These are phyloP conservation scores for Santalum album DNA, from an alignment of 164 flowering plant species.

Conservation along the genomic window DNA sequence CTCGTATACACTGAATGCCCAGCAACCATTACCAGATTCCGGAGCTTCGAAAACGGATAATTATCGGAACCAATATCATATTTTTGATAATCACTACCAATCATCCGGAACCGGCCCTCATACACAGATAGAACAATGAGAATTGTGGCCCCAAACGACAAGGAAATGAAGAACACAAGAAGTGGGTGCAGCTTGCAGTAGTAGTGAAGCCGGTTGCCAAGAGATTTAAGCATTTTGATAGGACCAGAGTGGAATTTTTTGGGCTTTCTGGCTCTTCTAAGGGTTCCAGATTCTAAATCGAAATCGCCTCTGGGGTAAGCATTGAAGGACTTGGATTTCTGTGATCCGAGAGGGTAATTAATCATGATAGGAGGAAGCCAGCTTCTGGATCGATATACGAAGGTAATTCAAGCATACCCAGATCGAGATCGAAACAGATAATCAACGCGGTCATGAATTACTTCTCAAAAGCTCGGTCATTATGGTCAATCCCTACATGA, in stretches of 20 bases:
- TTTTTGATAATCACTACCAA: slow-evolving; percentile 16
- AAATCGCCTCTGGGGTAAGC: slow-evolving; percentile 67
- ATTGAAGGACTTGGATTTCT: slow-evolving; percentile 61
- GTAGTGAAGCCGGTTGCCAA: slow-evolving; percentile 41
- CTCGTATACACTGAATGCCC: slow-evolving; percentile 95
- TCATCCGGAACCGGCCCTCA: slow-evolving; percentile 29
- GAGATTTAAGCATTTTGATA: slow-evolving; percentile 46
- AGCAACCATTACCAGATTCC: slow-evolving; percentile 94
- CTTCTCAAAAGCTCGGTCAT: too few species aligned
- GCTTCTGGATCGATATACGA: slow-evolving; percentile 1
- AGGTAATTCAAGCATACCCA: slow-evolving; percentile 17
- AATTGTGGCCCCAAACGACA: slow-evolving; percentile 52
- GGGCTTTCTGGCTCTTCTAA: slow-evolving; percentile 39
- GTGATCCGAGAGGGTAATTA: slow-evolving; percentile 35
- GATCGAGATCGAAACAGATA: slow-evolving; percentile 4
- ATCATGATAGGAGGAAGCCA: slow-evolving; percentile 39
- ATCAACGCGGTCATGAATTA: neutral
- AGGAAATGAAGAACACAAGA: slow-evolving; percentile 36
- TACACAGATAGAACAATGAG: slow-evolving; percentile 47
- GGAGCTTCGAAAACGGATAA: slow-evolving; percentile 54
- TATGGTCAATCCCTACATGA: neutral
- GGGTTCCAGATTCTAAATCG: slow-evolving; percentile 72
- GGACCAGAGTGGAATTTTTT: slow-evolving; percentile 24
- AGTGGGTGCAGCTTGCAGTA: slow-evolving; percentile 62
- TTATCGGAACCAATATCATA: slow-evolving; percentile 14